Evolutionary conservation across 2,329 filamentous ascomycete species (phyloP), one percentile per base, ranked within the genome.

Genomic region (Iodosphaeria phyllophila): DNA sequence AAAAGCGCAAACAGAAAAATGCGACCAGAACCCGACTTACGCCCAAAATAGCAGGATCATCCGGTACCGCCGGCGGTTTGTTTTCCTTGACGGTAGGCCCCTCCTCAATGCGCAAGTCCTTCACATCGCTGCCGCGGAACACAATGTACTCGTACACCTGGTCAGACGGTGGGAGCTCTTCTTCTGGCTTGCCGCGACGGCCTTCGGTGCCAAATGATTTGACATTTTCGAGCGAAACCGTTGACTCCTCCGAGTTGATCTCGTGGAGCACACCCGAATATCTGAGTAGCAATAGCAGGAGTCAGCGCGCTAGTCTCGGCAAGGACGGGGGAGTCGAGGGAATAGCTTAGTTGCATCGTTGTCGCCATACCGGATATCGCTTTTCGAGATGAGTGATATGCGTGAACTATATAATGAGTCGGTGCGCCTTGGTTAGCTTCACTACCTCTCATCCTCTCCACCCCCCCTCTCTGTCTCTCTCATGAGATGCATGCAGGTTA

Each of bases 71-170:
- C 26, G 77, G 74, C 30, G 74, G 74, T 41, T 74, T 71, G 35
- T 73, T 73, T 45, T 83, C 71, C 48, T 79, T 73, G 40, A 70
- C 68, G 38, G 71, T 67, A 20, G 77, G 70, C 22, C 74, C 67
- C 40, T 92, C 77, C 43, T 92, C 84, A 43, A 98, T 86, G 41
- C 82, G 78, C 42, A 98, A 64, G 50, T 98, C 89, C 56, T 98
- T 98, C 46, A 98, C 89, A 59, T 98, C 89, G 50, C 82, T 93
- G 40, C 89, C 89, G 32, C 86, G 76, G 53, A 98, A 98, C 35
- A 98, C 83, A 44, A 98, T 95, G 57, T 93, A 95, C 48, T 95
- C 89, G 59, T 93, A 98, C 43, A 92, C 67, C 47, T 79, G 79
- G 32, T 89, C 74, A 17, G 80, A 86, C 4, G 82, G 67, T 18